A percentile compares a stretch with the other conserved stretches of the same genome.
These are phyloP conservation scores for Pleurotus cornucopiae DNA, from an alignment of 768 basidiomycete genomes.

Conservation along the genomic window DNA sequence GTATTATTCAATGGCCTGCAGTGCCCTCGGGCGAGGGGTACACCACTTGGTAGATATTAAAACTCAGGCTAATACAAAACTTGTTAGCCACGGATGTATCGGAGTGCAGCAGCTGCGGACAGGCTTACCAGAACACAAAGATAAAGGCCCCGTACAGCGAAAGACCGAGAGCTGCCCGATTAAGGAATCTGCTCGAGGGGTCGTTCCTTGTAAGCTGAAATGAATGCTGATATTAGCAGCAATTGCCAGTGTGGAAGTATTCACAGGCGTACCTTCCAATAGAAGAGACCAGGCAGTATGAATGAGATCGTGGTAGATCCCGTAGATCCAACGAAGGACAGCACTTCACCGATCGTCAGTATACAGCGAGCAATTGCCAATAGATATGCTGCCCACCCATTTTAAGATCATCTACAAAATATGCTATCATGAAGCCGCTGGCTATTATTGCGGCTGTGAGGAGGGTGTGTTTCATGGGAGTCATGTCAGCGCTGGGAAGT, in stretches of 20 bases:
- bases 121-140: constrained; percentile 82
- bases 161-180: constrained; percentile 62
- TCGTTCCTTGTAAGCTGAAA: constrained; percentile 68
- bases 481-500: constrained; percentile 59
- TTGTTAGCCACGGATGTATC: constrained; percentile 1
- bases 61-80: constrained; percentile 52
- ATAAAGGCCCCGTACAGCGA: constrained; percentile 73
- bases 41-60: constrained; percentile 69
- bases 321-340: constrained; percentile 95
- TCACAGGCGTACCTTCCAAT: constrained; percentile 69
- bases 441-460: constrained; percentile 66
- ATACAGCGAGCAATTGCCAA: constrained; percentile 61
- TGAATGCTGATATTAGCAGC: constrained; percentile 6
- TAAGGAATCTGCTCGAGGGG: constrained; percentile 40
- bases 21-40: constrained; percentile 23
- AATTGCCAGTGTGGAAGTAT: not conserved
- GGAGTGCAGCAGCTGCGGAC: constrained; percentile 5
- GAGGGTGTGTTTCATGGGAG: constrained; percentile 58
- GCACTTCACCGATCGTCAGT: constrained; percentile 44
- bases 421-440: constrained; percentile 68
- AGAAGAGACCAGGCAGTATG: constrained; percentile 90
- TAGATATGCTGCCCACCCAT: constrained; percentile 57
- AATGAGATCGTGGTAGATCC: constrained; percentile 97
- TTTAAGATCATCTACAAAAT: constrained; percentile 72
- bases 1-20: constrained; percentile 14